A percentile compares a stretch with the other conserved stretches of the same genome.
These are phyloP conservation scores for Apiospora pterosperma DNA, from an alignment of 2,329 filamentous ascomycete genomes.

Conservation along the genomic window DNA sequence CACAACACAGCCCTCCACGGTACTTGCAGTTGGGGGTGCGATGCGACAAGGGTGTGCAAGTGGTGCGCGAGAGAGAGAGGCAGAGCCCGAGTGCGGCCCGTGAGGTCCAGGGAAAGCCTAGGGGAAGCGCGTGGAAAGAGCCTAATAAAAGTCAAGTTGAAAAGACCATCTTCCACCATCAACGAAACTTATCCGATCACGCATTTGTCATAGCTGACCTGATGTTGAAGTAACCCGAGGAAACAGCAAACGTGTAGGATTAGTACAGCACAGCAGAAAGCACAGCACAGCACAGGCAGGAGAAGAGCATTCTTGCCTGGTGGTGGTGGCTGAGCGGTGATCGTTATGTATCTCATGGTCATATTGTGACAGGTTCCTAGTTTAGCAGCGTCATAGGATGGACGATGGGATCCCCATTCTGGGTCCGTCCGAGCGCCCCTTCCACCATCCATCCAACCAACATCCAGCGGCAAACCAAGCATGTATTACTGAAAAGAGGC, in stretches of 20 bases:
- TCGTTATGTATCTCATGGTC: background rate
- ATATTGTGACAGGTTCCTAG: background rate
- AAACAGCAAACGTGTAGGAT: no score
- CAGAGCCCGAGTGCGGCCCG: background rate
- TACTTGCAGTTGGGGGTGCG: background rate
- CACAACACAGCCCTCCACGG: background rate
- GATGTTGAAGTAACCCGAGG: no score
- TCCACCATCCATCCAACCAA: no score
- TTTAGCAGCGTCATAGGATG: background rate
- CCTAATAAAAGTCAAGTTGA: background rate
- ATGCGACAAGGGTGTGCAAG: no score
- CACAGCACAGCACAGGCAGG: no score
- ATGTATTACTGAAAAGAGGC: background rate
- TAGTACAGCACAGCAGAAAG: no score
- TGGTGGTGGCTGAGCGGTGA: background rate
- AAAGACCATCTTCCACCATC: background rate
- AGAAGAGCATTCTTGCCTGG: background rate
- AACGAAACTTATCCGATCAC: background rate
- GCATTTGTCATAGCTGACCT: background rate
- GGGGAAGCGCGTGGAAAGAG: no score
- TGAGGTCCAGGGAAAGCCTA: background rate
- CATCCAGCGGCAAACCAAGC: background rate
- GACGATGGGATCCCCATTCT: no score
- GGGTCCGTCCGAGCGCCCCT: background rate
- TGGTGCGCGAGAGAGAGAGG: no score